Evolutionary conservation across 768 basidiomycete species (phyloP).

Genomic region (Collybia nuda): DNA sequence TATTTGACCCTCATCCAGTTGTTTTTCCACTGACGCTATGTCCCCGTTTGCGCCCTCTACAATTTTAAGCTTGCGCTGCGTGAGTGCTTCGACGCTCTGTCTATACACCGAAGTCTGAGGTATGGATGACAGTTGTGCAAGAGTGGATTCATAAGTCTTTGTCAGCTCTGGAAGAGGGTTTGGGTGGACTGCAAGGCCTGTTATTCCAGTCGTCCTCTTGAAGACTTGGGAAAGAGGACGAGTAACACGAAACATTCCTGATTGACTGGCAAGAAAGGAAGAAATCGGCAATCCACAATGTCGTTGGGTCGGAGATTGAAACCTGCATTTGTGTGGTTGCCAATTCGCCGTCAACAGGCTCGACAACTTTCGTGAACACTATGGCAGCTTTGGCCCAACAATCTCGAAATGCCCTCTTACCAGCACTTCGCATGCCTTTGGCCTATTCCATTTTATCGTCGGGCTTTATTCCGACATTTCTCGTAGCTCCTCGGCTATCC

Average conservation of each 20-base stretch:
- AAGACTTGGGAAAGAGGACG: slow-evolving; percentile 67
- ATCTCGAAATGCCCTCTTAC: slow-evolving; percentile 17
- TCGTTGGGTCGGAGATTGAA: slow-evolving; percentile 41
- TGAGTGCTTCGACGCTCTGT: slow-evolving; percentile 84
- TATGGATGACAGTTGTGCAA: slow-evolving; percentile 63
- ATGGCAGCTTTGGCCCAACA: slow-evolving; percentile 38
- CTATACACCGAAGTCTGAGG: slow-evolving; percentile 88
- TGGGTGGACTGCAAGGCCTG: slow-evolving; percentile 81
- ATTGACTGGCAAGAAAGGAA: slow-evolving; percentile 10
- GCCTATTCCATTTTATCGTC: slow-evolving; percentile 11
- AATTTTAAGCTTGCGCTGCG: slow-evolving; percentile 74
- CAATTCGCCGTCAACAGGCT: slow-evolving; percentile 10
- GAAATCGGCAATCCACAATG: slow-evolving; percentile 7
- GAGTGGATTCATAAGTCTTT: slow-evolving; percentile 76
- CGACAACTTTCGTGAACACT: slow-evolving; percentile 11
- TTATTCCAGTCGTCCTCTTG: slow-evolving; percentile 84
- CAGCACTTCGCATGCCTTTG: slow-evolving; percentile 11
- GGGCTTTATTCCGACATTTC: slow-evolving; percentile 17
- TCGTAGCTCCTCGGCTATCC: slow-evolving; percentile 15
- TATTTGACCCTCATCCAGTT: slow-evolving; percentile 81
- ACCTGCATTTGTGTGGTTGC: slow-evolving; percentile 22
- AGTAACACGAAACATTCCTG: slow-evolving; percentile 72
- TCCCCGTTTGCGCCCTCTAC: slow-evolving; percentile 71
- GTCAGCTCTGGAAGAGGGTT: slow-evolving; percentile 80
- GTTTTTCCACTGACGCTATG: slow-evolving; percentile 65